Evolutionary conservation across 2,329 filamentous ascomycete genomes (phyloP), one percentile per base, ranked within the genome.

Genomic region (Sphaceloma murrayae): DNA sequence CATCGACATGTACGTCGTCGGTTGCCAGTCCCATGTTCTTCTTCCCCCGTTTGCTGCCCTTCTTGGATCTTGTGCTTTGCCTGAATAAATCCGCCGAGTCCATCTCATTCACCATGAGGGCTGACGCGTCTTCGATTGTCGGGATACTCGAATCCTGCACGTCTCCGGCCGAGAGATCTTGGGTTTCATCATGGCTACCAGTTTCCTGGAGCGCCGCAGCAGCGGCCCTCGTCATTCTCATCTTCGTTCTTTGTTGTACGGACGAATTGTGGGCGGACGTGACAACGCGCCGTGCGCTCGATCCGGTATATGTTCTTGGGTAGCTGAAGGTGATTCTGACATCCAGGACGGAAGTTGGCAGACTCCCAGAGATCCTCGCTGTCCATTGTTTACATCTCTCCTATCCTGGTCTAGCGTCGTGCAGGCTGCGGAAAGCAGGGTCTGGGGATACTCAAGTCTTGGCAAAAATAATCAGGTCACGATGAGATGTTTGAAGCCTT

Each of bases 161-260:
- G 1, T 46, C 32, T 30, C 46, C 47, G 27, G 43, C 43, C 13
- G 51, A 48, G 8, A 52, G 48, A 5, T 56, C 48, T 34, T 58
- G 50, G 17, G 53, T 51, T 24, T 48, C 16, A 46, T 43, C 47
- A 19, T 46, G 51, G 42, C 49, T 53, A 19, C 52, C 50, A 14
- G 51, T 52, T 36, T 30, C 34, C 24, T 33, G 64, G 62, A 64
- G 58, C 51, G 62, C 56, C 34, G 62, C 62, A 11, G 59, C 59
- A 43, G 57, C 56, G 26, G 66, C 63, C 47, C 67, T 63, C 45
- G 66, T 69, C 49, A 68, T 57, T 57, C 66, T 66, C 60, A 63
- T 63, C 16, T 22, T 40, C 24, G 14, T 17, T 4, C 4, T 14
- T 3, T 26, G n/a, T 38, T n/a, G n/a, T n/a, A n/a, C n/a, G n/a